phyloP scores from a whole-genome alignment of 306 rosid genomes.

The Clitoria ternatea region DNA sequence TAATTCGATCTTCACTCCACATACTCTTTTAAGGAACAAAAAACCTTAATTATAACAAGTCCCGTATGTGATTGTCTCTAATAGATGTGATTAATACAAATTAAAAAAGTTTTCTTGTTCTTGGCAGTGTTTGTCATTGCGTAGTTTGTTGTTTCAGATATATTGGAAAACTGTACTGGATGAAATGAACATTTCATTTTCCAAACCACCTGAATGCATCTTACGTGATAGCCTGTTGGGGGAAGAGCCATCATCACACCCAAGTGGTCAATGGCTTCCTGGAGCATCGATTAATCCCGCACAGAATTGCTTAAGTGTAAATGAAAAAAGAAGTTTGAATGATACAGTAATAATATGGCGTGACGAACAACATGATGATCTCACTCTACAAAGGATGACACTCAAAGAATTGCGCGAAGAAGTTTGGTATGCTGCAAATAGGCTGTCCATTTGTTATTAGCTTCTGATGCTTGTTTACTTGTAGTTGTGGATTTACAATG shows the following conservation, averaged over 20 bases:
- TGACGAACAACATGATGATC: slow-evolving; percentile 66
- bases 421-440: slow-evolving; percentile 67
- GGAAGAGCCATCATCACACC: slow-evolving; percentile 35
- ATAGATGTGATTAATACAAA: too few species aligned
- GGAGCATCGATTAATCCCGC: slow-evolving; percentile 84
- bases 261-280: slow-evolving; percentile 89
- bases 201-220: slow-evolving; percentile 66
- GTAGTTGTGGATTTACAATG: background rate
- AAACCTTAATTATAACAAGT: too few species aligned
- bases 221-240: slow-evolving; percentile 39
- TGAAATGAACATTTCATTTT: slow-evolving; percentile 65
- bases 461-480: background rate
- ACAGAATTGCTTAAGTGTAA: slow-evolving; percentile 57
- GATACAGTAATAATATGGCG: slow-evolving; percentile 76
- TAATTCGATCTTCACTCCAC: too few species aligned
- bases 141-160: slow-evolving; percentile 43
- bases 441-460: background rate
- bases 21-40: too few species aligned
- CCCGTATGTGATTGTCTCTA: too few species aligned
- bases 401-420: slow-evolving; percentile 60
- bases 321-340: slow-evolving; percentile 54
- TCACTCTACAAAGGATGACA: slow-evolving; percentile 60
- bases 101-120: background rate
- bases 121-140: slow-evolving; percentile 13
- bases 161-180: slow-evolving; percentile 72